Evolutionary conservation across 495 filamentous ascomycete species (phyloP).

Genomic region (Talaromyces ruber): DNA sequence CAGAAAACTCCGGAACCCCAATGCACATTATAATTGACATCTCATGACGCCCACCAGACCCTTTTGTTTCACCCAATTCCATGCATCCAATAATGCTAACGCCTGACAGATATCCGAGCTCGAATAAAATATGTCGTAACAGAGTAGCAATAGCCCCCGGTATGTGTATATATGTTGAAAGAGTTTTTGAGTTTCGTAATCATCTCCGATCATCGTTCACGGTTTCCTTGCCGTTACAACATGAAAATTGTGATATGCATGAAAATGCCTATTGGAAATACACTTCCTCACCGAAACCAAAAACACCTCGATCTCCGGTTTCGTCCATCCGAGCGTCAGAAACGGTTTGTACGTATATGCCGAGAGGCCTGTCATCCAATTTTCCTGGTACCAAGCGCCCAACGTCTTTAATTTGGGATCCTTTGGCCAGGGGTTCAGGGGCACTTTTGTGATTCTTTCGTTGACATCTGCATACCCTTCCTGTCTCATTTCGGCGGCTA

Average conservation of each 20-base stretch:
- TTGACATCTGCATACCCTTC: constrained; percentile 57
- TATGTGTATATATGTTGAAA: neutral
- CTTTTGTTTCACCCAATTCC: neutral
- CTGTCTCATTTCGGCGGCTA: constrained; percentile 48
- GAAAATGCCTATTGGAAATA: constrained; percentile 44
- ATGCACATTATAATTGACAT: neutral
- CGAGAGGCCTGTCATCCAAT: constrained; percentile 32
- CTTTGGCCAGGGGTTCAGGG: constrained; percentile 51
- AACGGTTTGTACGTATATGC: constrained; percentile 41
- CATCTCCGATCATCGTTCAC: constrained; percentile 8
- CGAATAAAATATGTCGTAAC: neutral
- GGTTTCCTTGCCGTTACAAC: constrained; percentile 51
- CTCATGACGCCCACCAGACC: neutral
- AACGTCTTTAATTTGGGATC: constrained; percentile 43
- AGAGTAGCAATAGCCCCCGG: neutral
- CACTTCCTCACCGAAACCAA: constrained; percentile 49
- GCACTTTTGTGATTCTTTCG: constrained; percentile 45
- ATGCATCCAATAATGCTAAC: neutral
- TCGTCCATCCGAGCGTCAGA: constrained; percentile 35
- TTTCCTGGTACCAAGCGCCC: constrained; percentile 33
- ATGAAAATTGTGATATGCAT: constrained; percentile 45
- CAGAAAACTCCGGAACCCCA: neutral
- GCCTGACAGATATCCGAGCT: neutral
- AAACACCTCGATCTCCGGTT: constrained; percentile 46
- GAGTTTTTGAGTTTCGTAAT: neutral